Evolutionary conservation across 176 grass and related monocot species (phyloP).

Genomic region (Miscanthus lutarioriparius): DNA sequence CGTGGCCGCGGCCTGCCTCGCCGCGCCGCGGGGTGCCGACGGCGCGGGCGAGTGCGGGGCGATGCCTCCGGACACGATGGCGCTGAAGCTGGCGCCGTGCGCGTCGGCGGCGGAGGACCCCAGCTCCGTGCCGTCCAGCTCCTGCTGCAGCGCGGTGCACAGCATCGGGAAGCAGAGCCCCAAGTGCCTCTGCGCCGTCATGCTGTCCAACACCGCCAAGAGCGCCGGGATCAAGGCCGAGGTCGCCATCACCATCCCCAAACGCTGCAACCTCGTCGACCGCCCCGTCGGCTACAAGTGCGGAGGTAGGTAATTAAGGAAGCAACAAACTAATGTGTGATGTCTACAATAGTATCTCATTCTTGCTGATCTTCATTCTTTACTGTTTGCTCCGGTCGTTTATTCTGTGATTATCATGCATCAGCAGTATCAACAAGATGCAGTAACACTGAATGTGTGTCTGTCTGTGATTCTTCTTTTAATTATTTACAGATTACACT

Average conservation of each 20-base stretch:
- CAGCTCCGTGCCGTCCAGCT: constrained; percentile 34
- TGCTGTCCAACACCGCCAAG: constrained; percentile 62
- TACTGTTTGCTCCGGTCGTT: neutral
- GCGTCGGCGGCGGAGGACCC: constrained; percentile 53
- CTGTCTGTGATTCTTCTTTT: neutral
- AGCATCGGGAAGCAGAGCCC: constrained; percentile 65
- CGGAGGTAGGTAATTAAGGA: constrained; percentile 51
- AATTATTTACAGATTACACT: constrained; percentile 28
- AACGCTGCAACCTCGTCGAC: constrained; percentile 69
- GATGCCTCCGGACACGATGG: constrained; percentile 54
- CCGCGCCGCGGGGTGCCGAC: neutral
- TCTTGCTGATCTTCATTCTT: too few relatives aligned
- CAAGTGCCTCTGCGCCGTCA: constrained; percentile 69
- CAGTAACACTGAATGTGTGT: neutral
- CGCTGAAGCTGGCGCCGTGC: constrained; percentile 65
- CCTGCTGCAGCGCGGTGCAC: constrained; percentile 58
- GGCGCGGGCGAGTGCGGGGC: constrained; percentile 67
- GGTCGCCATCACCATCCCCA: constrained; percentile 69
- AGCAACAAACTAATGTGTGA: too few relatives aligned
- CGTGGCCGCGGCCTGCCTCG: neutral
- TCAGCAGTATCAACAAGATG: neutral
- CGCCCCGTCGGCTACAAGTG: constrained; percentile 76
- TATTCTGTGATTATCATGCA: neutral
- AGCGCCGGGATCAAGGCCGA: constrained; percentile 64
- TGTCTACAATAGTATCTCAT: too few relatives aligned